Conservation (phyloP, 1,284 basidiomycete species). For the Austroboletus rostrupii region DNA sequence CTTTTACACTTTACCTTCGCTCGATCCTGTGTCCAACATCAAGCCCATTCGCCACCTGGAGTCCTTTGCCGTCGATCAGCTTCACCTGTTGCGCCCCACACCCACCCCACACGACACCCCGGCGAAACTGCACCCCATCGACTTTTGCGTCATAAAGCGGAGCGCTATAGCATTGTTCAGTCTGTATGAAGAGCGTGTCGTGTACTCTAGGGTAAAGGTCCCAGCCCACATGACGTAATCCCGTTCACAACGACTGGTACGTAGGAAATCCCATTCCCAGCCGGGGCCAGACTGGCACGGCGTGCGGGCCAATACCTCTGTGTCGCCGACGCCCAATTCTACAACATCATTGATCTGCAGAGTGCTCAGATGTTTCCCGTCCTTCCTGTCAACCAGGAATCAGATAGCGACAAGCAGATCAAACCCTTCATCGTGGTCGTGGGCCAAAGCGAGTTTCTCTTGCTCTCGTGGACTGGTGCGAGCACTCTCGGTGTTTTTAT, state of each 20-base stretch:
- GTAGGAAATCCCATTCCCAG: constrained; percentile 79
- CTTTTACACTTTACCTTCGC: constrained; percentile 74
- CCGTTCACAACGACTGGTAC: constrained; percentile 43
- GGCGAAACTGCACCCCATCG: constrained; percentile 53
- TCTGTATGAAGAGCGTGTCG: constrained; percentile 30
- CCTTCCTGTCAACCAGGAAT: constrained; percentile 72
- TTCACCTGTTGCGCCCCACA: constrained; percentile 57
- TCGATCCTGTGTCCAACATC: constrained; percentile 68
- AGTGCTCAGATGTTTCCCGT: constrained; percentile 64
- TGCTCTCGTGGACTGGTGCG: constrained; percentile 73
- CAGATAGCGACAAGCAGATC: constrained; percentile 38
- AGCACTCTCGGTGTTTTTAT: constrained; percentile 83
- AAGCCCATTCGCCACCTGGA: constrained; percentile 78
- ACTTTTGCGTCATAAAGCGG: constrained; percentile 77
- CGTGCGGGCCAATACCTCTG: constrained; percentile 68
- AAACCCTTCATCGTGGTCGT: constrained; percentile 77
- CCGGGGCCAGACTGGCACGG: constrained; percentile 57
- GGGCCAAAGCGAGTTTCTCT: constrained; percentile 72
- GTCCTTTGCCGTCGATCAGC: constrained; percentile 77
- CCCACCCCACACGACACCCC: constrained; percentile 39
- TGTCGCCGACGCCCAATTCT: constrained; percentile 67
- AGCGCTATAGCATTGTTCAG: constrained; percentile 65
- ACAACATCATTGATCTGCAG: constrained; percentile 76
- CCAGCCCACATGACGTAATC: background rate
- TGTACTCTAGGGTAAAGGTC: constrained; percentile 27